A percentile compares a stretch with the other conserved stretches of the same genome.
Evolutionary conservation across 1,284 basidiomycete genomes (phyloP).

Genomic region (Malassezia furfur): DNA sequence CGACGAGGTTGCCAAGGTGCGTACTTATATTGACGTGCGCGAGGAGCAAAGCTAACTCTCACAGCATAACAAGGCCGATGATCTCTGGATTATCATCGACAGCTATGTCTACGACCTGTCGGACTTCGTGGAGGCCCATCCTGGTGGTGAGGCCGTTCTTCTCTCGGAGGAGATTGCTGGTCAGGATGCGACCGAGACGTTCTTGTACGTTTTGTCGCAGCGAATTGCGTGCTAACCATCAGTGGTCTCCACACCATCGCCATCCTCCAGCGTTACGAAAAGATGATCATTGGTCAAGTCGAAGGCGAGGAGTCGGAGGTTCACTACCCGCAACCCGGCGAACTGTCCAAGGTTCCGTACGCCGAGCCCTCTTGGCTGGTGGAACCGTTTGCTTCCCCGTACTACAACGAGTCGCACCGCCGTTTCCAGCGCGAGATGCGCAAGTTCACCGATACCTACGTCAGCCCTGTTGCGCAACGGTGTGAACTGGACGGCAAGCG

Average conservation of each 20-base stretch:
- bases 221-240: neutral
- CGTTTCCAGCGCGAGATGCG: conserved; percentile 48
- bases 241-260: conserved; percentile 44
- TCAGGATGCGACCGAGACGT: conserved; percentile 45
- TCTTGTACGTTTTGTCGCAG: conserved; percentile 25
- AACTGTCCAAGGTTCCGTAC: conserved; percentile 46
- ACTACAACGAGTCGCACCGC: conserved; percentile 50
- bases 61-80: conserved; percentile 32
- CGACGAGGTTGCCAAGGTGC: conserved; percentile 19
- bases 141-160: conserved; percentile 44
- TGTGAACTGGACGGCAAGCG: conserved; percentile 45
- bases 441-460: conserved; percentile 32
- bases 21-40: neutral
- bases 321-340: conserved; percentile 24
- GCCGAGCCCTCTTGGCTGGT: conserved; percentile 41
- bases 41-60: neutral
- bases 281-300: conserved; percentile 40
- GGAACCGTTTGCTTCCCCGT: conserved; percentile 43
- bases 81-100: conserved; percentile 42
- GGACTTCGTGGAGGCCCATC: conserved; percentile 45
- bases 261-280: conserved; percentile 38
- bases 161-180: conserved; percentile 43
- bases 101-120: conserved; percentile 45
- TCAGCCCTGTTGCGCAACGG: conserved; percentile 27
- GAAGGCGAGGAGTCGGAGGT: conserved; percentile 40